Conservation (phyloP, 2,329 filamentous ascomycete species). For the Didymosphaeria variabile region DNA sequence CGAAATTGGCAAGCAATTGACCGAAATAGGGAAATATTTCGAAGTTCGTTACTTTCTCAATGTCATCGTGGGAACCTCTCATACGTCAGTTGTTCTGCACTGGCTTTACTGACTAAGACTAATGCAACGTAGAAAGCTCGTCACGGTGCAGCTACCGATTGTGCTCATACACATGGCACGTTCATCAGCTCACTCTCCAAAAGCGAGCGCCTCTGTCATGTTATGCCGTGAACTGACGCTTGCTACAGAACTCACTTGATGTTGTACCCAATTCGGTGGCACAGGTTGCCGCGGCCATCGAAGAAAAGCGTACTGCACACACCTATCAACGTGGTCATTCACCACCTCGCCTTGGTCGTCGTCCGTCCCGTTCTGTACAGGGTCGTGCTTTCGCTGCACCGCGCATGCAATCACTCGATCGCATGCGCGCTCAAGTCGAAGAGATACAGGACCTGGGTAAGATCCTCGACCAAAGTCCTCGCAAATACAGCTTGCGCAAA, state of each 20-base stretch:
- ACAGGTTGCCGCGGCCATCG: slow-evolving; percentile 64
- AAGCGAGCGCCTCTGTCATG: neutral
- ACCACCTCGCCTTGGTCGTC: slow-evolving; percentile 40
- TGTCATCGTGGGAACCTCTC: slow-evolving; percentile 56
- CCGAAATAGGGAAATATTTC: slow-evolving; percentile 59
- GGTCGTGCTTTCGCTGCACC: slow-evolving; percentile 63
- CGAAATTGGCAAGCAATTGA: slow-evolving; percentile 20
- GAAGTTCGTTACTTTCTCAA: slow-evolving; percentile 66
- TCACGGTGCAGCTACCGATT: slow-evolving; percentile 64
- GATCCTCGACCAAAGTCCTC: slow-evolving; percentile 55
- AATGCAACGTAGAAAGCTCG: slow-evolving; percentile 53
- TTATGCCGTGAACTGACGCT: slow-evolving; percentile 20
- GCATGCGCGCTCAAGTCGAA: slow-evolving; percentile 52
- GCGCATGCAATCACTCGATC: slow-evolving; percentile 60
- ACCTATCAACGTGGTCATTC: slow-evolving; percentile 32
- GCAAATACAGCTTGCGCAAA: slow-evolving; percentile 48
- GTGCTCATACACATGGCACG: slow-evolving; percentile 64
- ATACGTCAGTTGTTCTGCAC: slow-evolving; percentile 45
- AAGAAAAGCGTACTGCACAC: slow-evolving; percentile 56
- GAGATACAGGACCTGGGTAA: slow-evolving; percentile 54
- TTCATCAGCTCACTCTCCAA: neutral
- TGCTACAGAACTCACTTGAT: slow-evolving; percentile 60
- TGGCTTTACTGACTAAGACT: slow-evolving; percentile 19
- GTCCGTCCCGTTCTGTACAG: slow-evolving; percentile 54
- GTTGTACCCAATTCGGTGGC: slow-evolving; percentile 64